Evolutionary conservation across 768 basidiomycete genomes (phyloP).

Genomic region (Phylloporus sp.): DNA sequence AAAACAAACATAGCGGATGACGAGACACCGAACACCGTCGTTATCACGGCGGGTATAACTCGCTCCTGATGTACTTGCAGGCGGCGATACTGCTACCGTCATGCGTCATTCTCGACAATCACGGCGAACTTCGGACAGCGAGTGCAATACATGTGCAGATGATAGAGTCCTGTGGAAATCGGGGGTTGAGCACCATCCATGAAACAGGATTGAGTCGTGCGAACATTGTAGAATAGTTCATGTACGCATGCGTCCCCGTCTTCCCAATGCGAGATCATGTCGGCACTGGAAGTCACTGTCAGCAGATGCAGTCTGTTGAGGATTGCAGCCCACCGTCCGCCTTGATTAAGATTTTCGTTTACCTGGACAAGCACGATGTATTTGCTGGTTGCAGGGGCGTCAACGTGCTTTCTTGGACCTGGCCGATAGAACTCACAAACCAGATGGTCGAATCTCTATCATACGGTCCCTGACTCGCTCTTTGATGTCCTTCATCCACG

Average conservation of each 20-base stretch:
- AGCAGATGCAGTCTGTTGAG: constrained; percentile 1
- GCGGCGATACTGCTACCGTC: constrained; percentile 24
- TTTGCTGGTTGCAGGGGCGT: constrained; percentile 51
- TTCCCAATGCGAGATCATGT: constrained; percentile 86
- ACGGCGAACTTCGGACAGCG: constrained; percentile 47
- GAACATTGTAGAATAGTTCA: constrained; percentile 76
- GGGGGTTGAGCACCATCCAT: constrained; percentile 10
- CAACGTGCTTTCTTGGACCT: constrained; percentile 8
- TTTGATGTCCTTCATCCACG: constrained; percentile 80
- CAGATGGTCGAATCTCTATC: constrained; percentile 75
- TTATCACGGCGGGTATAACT: constrained; percentile 16
- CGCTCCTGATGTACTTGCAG: constrained; percentile 17
- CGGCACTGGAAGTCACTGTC: constrained; percentile 47
- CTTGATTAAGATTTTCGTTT: constrained; percentile 81
- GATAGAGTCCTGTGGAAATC: constrained; percentile 57
- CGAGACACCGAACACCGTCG: constrained; percentile 14
- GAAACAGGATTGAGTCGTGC: constrained; percentile 26
- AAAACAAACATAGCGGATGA: constrained; percentile 19
- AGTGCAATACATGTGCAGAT: constrained; percentile 65
- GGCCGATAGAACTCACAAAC: constrained; percentile 58
- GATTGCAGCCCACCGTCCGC: constrained; percentile 59
- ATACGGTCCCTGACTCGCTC: constrained; percentile 84
- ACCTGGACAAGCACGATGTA: constrained; percentile 84
- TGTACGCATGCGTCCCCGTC: constrained; percentile 74
- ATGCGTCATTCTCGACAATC: constrained; percentile 15